Conservation (phyloP, 169 alveolate genomes). For the Plasmodium adleri region DNA sequence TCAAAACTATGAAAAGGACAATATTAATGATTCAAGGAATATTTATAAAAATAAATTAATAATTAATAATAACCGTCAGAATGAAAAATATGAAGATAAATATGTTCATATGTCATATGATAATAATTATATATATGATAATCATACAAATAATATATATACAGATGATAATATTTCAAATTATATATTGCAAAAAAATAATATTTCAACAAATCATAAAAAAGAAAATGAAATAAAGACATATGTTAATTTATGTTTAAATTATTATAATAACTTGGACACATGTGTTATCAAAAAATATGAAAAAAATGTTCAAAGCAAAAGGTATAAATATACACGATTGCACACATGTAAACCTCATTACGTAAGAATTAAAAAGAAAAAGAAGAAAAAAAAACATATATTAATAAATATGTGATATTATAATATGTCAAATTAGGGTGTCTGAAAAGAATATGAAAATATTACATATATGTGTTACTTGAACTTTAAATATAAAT, state of each 20-base stretch:
- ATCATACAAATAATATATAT: slow-evolving; percentile 41
- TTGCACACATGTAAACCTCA: slow-evolving; percentile 66
- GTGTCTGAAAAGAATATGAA: too few species aligned
- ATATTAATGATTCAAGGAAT: slow-evolving; percentile 39
- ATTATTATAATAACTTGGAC: slow-evolving; percentile 48
- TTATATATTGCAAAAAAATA: slow-evolving; percentile 15
- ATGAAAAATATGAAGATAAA: slow-evolving; percentile 40
- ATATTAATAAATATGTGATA: background rate
- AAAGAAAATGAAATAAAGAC: slow-evolving; percentile 18
- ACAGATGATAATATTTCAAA: slow-evolving; percentile 30
- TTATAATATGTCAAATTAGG: too few species aligned
- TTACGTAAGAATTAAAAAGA: slow-evolving; percentile 25
- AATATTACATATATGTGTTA: background rate
- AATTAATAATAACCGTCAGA: slow-evolving; percentile 7
- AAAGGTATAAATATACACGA: slow-evolving; percentile 48
- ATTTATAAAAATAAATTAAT: slow-evolving; percentile 53
- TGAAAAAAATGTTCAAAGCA: slow-evolving; percentile 47
- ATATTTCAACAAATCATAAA: background rate
- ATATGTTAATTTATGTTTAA: slow-evolving; percentile 46
- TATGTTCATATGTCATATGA: slow-evolving; percentile 42
- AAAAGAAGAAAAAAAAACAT: too few species aligned
- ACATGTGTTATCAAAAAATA: slow-evolving; percentile 55
- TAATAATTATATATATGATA: slow-evolving; percentile 32
- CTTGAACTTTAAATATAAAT: background rate
- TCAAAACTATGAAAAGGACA: slow-evolving; percentile 31